These are phyloP conservation scores for Lasiosphaeria ovina DNA, from an alignment of 495 filamentous ascomycete genomes.

Conservation along the genomic window DNA sequence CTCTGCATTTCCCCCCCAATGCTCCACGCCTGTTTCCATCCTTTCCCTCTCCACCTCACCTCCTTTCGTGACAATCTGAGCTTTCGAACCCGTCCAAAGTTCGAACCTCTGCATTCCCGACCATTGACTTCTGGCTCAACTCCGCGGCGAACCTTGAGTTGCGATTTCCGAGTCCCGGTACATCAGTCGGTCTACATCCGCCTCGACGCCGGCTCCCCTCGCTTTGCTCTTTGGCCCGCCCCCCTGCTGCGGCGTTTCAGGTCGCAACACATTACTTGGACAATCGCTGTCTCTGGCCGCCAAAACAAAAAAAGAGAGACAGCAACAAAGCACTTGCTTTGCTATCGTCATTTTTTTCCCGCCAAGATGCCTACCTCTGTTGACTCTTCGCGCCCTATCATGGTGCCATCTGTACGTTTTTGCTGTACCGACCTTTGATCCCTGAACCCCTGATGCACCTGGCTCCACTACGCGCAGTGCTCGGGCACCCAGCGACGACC, in stretches of 20 bases:
- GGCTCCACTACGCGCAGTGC: slow-evolving; percentile 1
- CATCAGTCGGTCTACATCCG: not conserved
- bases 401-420: slow-evolving; percentile 67
- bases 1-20: not conserved
- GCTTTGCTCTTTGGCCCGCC: not conserved
- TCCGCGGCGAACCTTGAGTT: not conserved
- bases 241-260: slow-evolving; percentile 7
- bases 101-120: too few species aligned
- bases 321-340: not conserved
- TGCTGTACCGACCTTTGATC: slow-evolving; percentile 5
- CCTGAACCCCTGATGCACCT: slow-evolving; percentile 12
- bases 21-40: not conserved
- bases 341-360: not conserved
- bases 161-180: not conserved
- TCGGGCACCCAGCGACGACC: not conserved
- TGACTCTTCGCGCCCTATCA: slow-evolving; percentile 73
- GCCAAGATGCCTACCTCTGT: slow-evolving; percentile 60
- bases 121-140: not conserved
- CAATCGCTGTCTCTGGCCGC: not conserved
- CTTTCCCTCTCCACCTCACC: not conserved
- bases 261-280: not conserved
- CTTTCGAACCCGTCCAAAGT: too few species aligned
- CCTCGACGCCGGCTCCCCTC: not conserved
- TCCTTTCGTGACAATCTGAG: too few species aligned
- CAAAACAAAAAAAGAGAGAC: not conserved